Base-by-base conservation (phyloP, 441 rosid genomes). In the Omphalea diandra region DNA sequence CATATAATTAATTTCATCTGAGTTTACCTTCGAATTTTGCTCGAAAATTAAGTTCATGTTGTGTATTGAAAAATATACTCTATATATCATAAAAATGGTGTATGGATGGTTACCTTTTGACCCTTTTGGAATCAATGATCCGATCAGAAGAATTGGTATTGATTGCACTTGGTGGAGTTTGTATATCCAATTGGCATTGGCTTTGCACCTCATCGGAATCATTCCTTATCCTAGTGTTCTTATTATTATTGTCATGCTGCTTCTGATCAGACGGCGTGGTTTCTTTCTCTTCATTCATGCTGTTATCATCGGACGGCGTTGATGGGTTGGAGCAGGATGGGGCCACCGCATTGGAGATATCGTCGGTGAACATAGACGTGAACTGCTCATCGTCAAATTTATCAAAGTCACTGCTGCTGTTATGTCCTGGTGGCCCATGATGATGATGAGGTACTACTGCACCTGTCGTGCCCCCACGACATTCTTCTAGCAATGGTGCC, bases 71-170 rank as follows among this genome's bases (percentile, higher is more conserved):
- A n/a, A n/a, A n/a, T n/a, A n/a, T n/a, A n/a, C n/a, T n/a, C n/a
- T n/a, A n/a, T n/a, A n/a, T n/a, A n/a, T n/a, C n/a, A n/a, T n/a
- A n/a, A n/a, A n/a, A n/a, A n/a, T n/a, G n/a, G n/a, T n/a, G n/a
- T n/a, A n/a, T n/a, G n/a, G n/a, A n/a, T n/a, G n/a, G n/a, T 75
- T 85, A 88, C 90, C 90, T 88, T 63, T 86, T 88, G 6, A 86
- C 90, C 69, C 93, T 78, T 68, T 80, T 88, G 26, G 93, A 88
- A 68, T 88, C 93, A 40, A 67, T 22, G 11, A 70, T 41, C 18
- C 82, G 83, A 31, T 64, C 80, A 62, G 43, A 46, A 36, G 82
- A 66, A 33, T 69, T 15, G 3, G 77, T 46, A 74, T 61, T 24
- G 76, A 69, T 17, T 44, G 73, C 67, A 32, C 41, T 67, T 27